Evolutionary conservation across 2,329 filamentous ascomycete genomes (phyloP), one percentile per base, ranked within the genome.

Genomic region (Escovopsis sp.): DNA sequence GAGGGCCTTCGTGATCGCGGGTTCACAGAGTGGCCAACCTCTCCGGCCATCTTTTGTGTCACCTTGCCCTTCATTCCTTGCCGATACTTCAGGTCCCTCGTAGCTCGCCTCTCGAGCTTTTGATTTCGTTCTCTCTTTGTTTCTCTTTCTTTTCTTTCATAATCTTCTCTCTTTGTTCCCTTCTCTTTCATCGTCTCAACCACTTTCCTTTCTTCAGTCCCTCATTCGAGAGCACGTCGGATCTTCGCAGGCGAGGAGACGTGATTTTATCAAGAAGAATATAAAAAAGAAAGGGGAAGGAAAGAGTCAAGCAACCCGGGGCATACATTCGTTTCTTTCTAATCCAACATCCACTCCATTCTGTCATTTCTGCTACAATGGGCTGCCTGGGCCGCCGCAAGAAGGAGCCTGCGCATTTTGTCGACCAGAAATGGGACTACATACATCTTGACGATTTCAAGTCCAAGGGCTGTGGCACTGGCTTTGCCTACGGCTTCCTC

Each of bases 351-450:
- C n/a, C n/a, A n/a, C n/a, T n/a, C n/a, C n/a, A n/a, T n/a, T n/a
- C n/a, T n/a, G n/a, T n/a, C n/a, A n/a, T n/a, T n/a, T n/a, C 43
- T 47, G 43, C 30, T 59, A 73, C 55, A 40, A 86, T 87, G 82
- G 70, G 73, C 51, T 83, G 79, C 57, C 68, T 75, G 52, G 73
- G 75, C 49, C 73, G 77, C 51, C 65, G 72, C 41, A 68, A 68
- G 44, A 82, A 82, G 57, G 59, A 68, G 57, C 72, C 69, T 50
- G 71, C 81, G 48, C 73, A 89, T 48, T 72, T 75, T 48, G 79
- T 84, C 46, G 89, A 95, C 63, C 85, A 91, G 66, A 83, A 87
- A 70, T 96, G 89, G 89, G 85, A 88, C 55, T 94, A 88, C 59
- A 88, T 96, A 59, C 75, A 64, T 52, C 64, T 75, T 42, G 60